Conservation (phyloP, 23 red algal genomes). For the Gracilaria domingensis region DNA sequence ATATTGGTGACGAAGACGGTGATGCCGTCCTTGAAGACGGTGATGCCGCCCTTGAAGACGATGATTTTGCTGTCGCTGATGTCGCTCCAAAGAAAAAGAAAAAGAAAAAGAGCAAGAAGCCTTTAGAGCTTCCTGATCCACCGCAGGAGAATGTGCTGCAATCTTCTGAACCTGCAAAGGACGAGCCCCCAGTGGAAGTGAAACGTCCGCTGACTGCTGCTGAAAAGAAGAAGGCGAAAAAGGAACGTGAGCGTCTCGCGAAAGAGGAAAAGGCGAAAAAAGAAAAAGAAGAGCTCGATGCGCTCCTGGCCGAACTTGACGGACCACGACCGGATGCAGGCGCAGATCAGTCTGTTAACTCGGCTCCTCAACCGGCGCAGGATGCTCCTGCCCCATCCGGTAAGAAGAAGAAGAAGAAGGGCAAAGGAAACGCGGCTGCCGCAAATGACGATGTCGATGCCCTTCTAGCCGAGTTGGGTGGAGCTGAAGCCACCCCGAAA, state of each 20-base stretch:
- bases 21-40: background rate
- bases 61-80: conserved; percentile 1
- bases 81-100: conserved; percentile 33
- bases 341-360: background rate
- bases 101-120: conserved; percentile 52
- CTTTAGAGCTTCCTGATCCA: conserved; percentile 36
- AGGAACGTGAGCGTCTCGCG: conserved; percentile 62
- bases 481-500: background rate
- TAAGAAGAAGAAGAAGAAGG: conserved; percentile 84
- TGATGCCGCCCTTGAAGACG: background rate
- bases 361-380: conserved; percentile 51
- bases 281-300: conserved; percentile 82
- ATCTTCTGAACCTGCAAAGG: background rate
- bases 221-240: conserved; percentile 83
- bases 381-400: background rate
- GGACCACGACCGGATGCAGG: conserved; percentile 6
- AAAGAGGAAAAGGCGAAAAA: conserved; percentile 60
- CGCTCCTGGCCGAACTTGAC: conserved; percentile 60
- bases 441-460: conserved; percentile 68
- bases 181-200: background rate
- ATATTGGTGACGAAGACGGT: background rate
- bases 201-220: conserved; percentile 68
- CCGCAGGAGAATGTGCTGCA: conserved; percentile 11
- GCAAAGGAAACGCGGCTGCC: conserved; percentile 17
- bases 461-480: conserved; percentile 68